Evolutionary conservation across 495 filamentous ascomycete genomes (phyloP).

Genomic region (Hypomontagnella submonticulosa): DNA sequence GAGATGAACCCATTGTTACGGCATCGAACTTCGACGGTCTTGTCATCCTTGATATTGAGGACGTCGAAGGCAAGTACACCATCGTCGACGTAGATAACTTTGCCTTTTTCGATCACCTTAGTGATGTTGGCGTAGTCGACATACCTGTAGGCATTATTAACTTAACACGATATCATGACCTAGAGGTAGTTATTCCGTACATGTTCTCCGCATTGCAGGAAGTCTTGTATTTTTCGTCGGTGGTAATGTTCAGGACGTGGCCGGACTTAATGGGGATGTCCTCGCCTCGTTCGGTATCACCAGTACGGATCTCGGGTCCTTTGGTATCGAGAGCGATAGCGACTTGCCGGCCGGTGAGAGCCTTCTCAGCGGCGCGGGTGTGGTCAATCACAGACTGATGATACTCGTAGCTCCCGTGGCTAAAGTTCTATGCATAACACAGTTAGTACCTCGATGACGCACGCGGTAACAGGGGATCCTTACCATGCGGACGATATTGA

Average conservation of each 20-base stretch:
- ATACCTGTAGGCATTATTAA: slow-evolving; percentile 68
- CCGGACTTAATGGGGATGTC: slow-evolving; percentile 90
- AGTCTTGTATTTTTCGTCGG: slow-evolving; percentile 92
- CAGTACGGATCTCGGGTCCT: slow-evolving; percentile 97
- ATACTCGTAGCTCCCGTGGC: slow-evolving; percentile 93
- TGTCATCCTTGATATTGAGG: slow-evolving; percentile 83
- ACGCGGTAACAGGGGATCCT: neutral
- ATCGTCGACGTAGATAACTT: slow-evolving; percentile 98
- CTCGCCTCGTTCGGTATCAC: slow-evolving; percentile 84
- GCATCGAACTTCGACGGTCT: slow-evolving; percentile 84
- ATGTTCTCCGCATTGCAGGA: slow-evolving; percentile 89
- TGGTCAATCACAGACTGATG: slow-evolving; percentile 97
- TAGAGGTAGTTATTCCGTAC: slow-evolving; percentile 63
- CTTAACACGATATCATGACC: neutral
- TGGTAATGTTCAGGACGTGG: slow-evolving; percentile 90
- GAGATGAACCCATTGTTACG: slow-evolving; percentile 98
- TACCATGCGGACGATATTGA: slow-evolving; percentile 90
- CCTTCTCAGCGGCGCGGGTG: slow-evolving; percentile 82
- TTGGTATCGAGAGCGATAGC: slow-evolving; percentile 99
- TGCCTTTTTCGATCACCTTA: slow-evolving; percentile 92
- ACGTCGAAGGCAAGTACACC: slow-evolving; percentile 97
- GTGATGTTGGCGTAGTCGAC: slow-evolving; percentile 99
- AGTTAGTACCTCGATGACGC: slow-evolving; percentile 2
- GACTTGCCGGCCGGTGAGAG: slow-evolving; percentile 81
- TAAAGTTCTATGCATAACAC: slow-evolving; percentile 74